These are phyloP conservation scores for Dipodascopsis uninucleata DNA, from an alignment of 805 yeast species.

Conservation along the genomic window DNA sequence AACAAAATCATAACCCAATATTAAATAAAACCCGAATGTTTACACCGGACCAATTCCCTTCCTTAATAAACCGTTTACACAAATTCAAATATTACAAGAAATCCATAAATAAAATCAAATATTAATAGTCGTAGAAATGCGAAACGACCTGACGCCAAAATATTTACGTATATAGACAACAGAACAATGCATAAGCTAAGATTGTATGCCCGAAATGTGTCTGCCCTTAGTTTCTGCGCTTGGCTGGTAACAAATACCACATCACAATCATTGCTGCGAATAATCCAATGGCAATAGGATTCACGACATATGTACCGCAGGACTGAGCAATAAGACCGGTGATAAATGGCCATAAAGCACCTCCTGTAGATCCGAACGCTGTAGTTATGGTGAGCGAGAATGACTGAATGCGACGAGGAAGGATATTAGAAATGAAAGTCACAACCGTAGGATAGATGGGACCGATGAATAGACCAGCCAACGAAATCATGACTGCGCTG, in stretches of 20 bases:
- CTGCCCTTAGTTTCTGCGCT: conserved; percentile 2
- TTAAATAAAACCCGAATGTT: too few relatives aligned
- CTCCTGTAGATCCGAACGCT: conserved; percentile 82
- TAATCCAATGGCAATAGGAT: conserved; percentile 30
- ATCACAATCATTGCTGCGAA: conserved; percentile 28
- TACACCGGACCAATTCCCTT: too few relatives aligned
- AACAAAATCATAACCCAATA: too few relatives aligned
- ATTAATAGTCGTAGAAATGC: too few relatives aligned
- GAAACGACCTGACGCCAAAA: too few relatives aligned
- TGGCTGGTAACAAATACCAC: conserved; percentile 27
- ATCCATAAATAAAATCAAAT: too few relatives aligned
- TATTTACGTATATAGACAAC: too few relatives aligned
- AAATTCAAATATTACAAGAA: too few relatives aligned
- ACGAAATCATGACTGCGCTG: conserved; percentile 46
- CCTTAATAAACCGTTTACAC: too few relatives aligned
- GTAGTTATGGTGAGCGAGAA: conserved; percentile 71
- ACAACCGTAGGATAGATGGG: conserved; percentile 71
- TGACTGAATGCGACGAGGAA: conserved; percentile 59
- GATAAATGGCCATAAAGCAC: conserved; percentile 64
- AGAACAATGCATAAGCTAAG: too few relatives aligned
- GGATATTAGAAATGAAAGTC: conserved; percentile 54
- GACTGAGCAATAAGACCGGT: conserved; percentile 49
- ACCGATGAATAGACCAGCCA: conserved; percentile 60
- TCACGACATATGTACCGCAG: conserved; percentile 30
- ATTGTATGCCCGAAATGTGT: too few relatives aligned